Base-by-base conservation (phyloP, 768 basidiomycete species). In the Porpolomopsis calyptriformis region DNA sequence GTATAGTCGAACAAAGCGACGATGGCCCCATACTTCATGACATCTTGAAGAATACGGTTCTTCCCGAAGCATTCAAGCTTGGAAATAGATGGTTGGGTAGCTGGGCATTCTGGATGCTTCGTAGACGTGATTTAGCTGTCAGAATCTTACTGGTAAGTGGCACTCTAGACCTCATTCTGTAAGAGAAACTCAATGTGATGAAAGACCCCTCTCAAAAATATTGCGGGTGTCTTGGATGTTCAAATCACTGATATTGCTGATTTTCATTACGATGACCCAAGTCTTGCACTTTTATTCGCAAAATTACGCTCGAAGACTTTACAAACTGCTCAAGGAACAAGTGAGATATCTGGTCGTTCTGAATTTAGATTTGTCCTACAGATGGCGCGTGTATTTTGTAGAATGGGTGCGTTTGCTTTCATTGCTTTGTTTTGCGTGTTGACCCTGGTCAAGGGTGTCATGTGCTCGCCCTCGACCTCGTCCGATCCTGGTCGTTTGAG, bases 281-380 rank as follows among this genome's bases (percentile, higher is more conserved):
- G 88, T 55, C 76, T 98, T 20, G 85, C 91, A 1, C 69, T 97
- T 33, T 66, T 98, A 44, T 96, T 94, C 63, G 85, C 83, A 8
- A 86, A 96, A 52, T 68, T 99, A 46, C 82, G 87, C 52, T 79
- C 82, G 25, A 93, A 86, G 68, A 92, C 92, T 0, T 65, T 98
- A 22, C 94, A 98, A 67, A 82, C 94, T 3, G 86, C 85, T 1
- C 83, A 92, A 59, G 94, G 94, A 11, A 90, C 88, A 0, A 90
- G 82, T 54, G 88, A 93, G 55, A 90, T 97, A 23, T 82, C 88
- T 0, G 86, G 85, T 14, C 74, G 76, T 37, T 78, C 81, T 10
- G 94, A 99, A 59, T 97, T 93, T 64, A 92, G 87, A 58, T 98
- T 98, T 60, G 89, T 99, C 8, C 68, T 93, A 23, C 93, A 98